These are phyloP conservation scores for Exophiala sp. DNA, from an alignment of 2,329 filamentous ascomycete species.

Conservation along the genomic window DNA sequence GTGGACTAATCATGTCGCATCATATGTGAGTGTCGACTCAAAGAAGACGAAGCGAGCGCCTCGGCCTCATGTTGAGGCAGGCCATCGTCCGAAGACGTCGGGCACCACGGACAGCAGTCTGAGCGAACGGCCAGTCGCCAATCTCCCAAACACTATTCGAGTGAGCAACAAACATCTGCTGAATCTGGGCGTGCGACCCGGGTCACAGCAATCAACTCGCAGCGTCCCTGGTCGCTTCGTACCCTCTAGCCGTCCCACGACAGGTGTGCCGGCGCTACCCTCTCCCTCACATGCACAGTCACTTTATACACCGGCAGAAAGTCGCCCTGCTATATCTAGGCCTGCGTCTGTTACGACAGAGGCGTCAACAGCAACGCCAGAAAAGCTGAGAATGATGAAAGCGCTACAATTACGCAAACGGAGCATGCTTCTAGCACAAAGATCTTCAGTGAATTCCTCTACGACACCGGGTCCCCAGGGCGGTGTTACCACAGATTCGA, in stretches of 20 bases:
- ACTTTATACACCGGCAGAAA: slow-evolving; percentile 18
- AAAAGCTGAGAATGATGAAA: slow-evolving; percentile 91
- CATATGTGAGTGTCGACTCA: slow-evolving; percentile 13
- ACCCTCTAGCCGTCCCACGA: slow-evolving; percentile 14
- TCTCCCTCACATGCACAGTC: slow-evolving; percentile 19
- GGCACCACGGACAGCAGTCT: slow-evolving; percentile 43
- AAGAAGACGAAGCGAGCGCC: slow-evolving; percentile 88
- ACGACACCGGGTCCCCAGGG: slow-evolving; percentile 4
- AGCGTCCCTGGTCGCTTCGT: slow-evolving; percentile 39
- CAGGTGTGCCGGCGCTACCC: slow-evolving; percentile 22
- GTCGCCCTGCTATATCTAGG: slow-evolving; percentile 14
- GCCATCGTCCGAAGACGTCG: slow-evolving; percentile 59
- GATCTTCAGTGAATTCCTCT: slow-evolving; percentile 13
- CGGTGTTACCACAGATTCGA: too few species aligned
- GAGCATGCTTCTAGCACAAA: slow-evolving; percentile 52
- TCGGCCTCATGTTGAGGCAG: slow-evolving; percentile 65
- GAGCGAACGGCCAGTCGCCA: slow-evolving; percentile 66
- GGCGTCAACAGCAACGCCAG: slow-evolving; percentile 61
- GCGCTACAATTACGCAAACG: slow-evolving; percentile 86
- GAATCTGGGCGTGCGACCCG: slow-evolving; percentile 36
- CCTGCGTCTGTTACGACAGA: slow-evolving; percentile 21
- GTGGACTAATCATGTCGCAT: slow-evolving; percentile 44
- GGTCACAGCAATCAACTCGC: slow-evolving; percentile 44
- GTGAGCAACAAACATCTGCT: slow-evolving; percentile 48
- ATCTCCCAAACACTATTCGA: slow-evolving; percentile 77